phyloP scores from a whole-genome alignment of 768 basidiomycete genomes.

The Atractiella rhizophila region DNA sequence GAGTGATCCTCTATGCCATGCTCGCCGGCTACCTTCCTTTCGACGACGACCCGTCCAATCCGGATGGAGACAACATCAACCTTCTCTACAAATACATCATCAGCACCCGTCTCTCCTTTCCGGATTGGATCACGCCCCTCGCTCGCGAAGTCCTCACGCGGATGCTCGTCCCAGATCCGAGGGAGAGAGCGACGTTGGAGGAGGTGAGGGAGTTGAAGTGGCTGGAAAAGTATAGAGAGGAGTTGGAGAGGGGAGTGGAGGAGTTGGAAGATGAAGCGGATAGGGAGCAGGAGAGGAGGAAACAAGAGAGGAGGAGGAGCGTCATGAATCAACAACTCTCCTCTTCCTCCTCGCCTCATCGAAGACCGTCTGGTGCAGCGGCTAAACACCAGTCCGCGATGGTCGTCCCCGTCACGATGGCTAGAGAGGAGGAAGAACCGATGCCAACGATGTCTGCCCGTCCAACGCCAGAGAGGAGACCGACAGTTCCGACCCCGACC shows the following conservation, averaged over 20 bases:
- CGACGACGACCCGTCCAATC: slow-evolving; percentile 94
- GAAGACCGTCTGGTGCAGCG: slow-evolving; percentile 1
- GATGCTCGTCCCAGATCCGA: slow-evolving; percentile 88
- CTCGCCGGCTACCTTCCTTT: slow-evolving; percentile 93
- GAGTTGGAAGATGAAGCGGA: slow-evolving; percentile 57
- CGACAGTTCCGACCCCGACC: too few relatives aligned
- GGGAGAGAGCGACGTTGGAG: slow-evolving; percentile 44
- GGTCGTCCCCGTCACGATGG: slow-evolving; percentile 5
- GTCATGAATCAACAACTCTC: slow-evolving; percentile 13
- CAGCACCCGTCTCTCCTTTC: slow-evolving; percentile 84
- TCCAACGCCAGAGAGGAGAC: too few relatives aligned
- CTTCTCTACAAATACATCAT: slow-evolving; percentile 95
- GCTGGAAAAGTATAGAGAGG: slow-evolving; percentile 38
- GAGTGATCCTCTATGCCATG: slow-evolving; percentile 91
- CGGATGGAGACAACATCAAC: slow-evolving; percentile 98
- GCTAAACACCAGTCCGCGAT: slow-evolving; percentile 6
- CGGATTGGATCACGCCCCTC: slow-evolving; percentile 67
- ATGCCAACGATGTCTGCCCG: too few relatives aligned
- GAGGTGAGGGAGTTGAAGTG: slow-evolving; percentile 70
- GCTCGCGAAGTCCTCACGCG: slow-evolving; percentile 59
- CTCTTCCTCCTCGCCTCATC: slow-evolving; percentile 1
- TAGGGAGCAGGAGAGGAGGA: slow-evolving; percentile 62
- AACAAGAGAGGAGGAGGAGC: slow-evolving; percentile 41
- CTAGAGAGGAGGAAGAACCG: too few relatives aligned
- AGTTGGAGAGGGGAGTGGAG: slow-evolving; percentile 45